Evolutionary conservation across 257 asterid species (phyloP).

Genomic region (Lycium barbarum): DNA sequence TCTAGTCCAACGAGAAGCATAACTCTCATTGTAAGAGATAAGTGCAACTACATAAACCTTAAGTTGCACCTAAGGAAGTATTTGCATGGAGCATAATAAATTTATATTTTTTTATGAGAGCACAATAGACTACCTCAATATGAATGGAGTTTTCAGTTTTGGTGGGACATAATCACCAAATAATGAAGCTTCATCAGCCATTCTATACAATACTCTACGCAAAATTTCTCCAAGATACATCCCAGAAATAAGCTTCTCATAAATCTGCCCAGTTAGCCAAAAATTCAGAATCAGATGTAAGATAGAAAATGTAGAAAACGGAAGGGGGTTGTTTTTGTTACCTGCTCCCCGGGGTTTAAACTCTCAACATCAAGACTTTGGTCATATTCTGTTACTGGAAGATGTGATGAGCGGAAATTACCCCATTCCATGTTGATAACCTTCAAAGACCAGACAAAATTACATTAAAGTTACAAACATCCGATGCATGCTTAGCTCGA

Average conservation of each 20-base stretch:
- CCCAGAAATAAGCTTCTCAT: constrained; percentile 88
- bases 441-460: constrained; percentile 41
- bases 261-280: constrained; percentile 59
- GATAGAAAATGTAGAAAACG: background rate
- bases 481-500: background rate
- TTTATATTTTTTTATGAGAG: too few relatives aligned
- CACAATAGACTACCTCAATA: constrained; percentile 55
- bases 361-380: constrained; percentile 78
- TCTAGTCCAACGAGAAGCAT: too few relatives aligned
- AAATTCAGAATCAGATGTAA: constrained; percentile 20
- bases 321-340: constrained; percentile 26
- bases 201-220: constrained; percentile 75
- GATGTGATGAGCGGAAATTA: constrained; percentile 82
- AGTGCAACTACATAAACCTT: too few relatives aligned
- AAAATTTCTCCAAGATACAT: constrained; percentile 97
- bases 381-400: constrained; percentile 85
- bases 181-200: constrained; percentile 83
- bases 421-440: constrained; percentile 99
- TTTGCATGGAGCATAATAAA: too few relatives aligned
- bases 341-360: constrained; percentile 96
- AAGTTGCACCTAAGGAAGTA: too few relatives aligned
- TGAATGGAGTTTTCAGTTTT: constrained; percentile 72
- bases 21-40: too few relatives aligned
- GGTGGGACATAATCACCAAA: constrained; percentile 79
- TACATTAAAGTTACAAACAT: background rate